phyloP scores from a whole-genome alignment of 768 basidiomycete genomes.

The Multifurca ochricompacta region DNA sequence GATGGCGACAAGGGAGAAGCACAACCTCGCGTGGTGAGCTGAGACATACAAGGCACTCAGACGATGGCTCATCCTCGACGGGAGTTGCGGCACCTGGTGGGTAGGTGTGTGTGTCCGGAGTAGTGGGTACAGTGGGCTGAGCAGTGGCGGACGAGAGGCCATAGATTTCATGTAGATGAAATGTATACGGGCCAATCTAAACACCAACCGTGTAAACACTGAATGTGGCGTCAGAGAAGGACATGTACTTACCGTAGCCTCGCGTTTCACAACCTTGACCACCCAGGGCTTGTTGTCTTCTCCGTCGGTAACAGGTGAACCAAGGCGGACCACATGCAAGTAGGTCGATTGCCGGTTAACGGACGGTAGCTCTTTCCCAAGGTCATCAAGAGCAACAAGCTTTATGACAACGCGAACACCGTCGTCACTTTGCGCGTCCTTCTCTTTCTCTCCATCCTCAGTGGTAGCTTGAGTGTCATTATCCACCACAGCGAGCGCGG shows the following conservation, averaged over 20 bases:
- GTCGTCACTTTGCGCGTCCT: constrained; percentile 38
- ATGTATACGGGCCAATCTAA: constrained; percentile 86
- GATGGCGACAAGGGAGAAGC: constrained; percentile 84
- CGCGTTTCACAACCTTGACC: constrained; percentile 86
- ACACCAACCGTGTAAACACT: not conserved
- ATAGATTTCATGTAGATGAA: constrained; percentile 93
- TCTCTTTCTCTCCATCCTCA: constrained; percentile 34
- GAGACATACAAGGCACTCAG: constrained; percentile 88
- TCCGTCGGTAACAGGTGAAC: constrained; percentile 31
- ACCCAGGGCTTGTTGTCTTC: constrained; percentile 71
- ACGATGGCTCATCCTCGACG: constrained; percentile 62
- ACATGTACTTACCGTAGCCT: constrained; percentile 57
- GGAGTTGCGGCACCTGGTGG: constrained; percentile 33
- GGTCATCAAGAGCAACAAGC: constrained; percentile 73
- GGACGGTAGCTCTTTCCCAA: constrained; percentile 56
- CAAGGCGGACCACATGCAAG: constrained; percentile 73
- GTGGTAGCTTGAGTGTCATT: constrained; percentile 39
- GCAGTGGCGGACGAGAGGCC: constrained; percentile 58
- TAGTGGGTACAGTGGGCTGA: constrained; percentile 29
- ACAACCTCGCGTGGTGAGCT: constrained; percentile 87
- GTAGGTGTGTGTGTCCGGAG: constrained; percentile 41
- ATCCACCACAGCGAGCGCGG: constrained; percentile 74
- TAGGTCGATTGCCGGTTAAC: constrained; percentile 87
- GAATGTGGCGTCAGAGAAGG: not conserved
- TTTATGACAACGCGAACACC: constrained; percentile 76